Conservation (phyloP, 2,329 filamentous ascomycete species). For the Monosporascus sp. region DNA sequence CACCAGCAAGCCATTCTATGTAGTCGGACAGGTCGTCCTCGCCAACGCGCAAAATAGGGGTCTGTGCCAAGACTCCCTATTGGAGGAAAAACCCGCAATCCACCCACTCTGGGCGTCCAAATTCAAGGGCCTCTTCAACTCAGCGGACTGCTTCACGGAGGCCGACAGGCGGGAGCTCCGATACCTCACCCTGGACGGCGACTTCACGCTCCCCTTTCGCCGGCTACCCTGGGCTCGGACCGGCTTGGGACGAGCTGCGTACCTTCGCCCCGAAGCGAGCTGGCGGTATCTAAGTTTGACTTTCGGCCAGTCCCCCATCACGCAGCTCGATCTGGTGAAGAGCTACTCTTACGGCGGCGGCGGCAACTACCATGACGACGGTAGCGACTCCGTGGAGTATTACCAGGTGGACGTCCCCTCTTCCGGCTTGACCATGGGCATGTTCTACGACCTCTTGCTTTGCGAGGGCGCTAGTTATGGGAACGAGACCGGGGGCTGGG, state of each 20-base stretch:
- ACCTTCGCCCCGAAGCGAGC: constrained; percentile 15
- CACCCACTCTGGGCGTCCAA: constrained; percentile 10
- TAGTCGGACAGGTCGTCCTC: constrained; percentile 7
- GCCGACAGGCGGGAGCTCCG: constrained; percentile 4
- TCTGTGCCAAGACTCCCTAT: not conserved
- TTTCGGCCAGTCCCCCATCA: constrained; percentile 15
- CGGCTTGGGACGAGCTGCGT: constrained; percentile 3
- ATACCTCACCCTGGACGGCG: constrained; percentile 13
- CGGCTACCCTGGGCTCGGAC: constrained; percentile 13
- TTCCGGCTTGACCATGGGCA: constrained; percentile 16
- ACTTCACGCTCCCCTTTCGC: constrained; percentile 16
- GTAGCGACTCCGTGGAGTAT: constrained; percentile 12
- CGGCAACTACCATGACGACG: not conserved
- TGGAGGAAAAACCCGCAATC: not conserved
- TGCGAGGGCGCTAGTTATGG: constrained; percentile 13
- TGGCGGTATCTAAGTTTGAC: constrained; percentile 17
- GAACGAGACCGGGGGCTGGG: constrained; percentile 16
- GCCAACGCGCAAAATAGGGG: constrained; percentile 1
- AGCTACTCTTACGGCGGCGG: constrained; percentile 7
- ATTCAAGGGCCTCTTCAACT: constrained; percentile 14
- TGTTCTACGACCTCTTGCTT: constrained; percentile 17
- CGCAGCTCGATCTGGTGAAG: constrained; percentile 15
- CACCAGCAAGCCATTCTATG: constrained; percentile 8
- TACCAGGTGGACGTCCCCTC: constrained; percentile 14
- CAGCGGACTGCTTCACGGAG: constrained; percentile 11